Evolutionary conservation across 108 stramenopile species (phyloP), one percentile per base, ranked within the genome.

Genomic region (Skeletonema menzelii): DNA sequence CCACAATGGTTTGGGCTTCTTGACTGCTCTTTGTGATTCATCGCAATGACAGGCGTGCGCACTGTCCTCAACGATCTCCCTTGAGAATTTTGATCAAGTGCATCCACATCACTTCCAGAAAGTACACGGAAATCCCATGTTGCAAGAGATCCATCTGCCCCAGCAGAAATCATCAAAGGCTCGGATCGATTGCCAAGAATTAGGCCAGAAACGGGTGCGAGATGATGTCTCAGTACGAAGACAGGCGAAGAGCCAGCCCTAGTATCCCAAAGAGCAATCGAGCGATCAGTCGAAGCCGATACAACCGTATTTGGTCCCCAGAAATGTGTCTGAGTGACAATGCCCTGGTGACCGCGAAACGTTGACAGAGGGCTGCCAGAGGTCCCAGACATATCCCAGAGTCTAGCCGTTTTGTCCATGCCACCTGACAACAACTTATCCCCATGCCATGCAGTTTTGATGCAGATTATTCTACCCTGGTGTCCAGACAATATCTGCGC

Each of bases 361-460:
- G 82, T 78, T 26, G 87, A 70, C 0, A 92, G 44, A 27, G 87
- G 91, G 61, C 86, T 88, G 27, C 70, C 73, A 2, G 84, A 81
- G 59, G 71, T 76, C 14, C 85, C 85, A 7, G 80, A 53, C 6
- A 92, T 65, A 73, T 95, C 94, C 94, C 94, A 95, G 8, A 95
- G 72, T 47, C 91, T 80, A 8, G 90, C 70, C 0, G 90, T 90
- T 27, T 85, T 86, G 76, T 95, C 94, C 8, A 90, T 87, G 27
- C 91, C 94, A 37, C 94, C 91, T 62, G 88, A 90, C 4, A 95
- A 63, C 31, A 91, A 66, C 32, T 90, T 84, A 65, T 95, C 94
- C 10, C 91, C 94, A 69, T 95, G 94, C 94, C 94, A 95, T 12
- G 94, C 94, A 27, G 91, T 87, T 67, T 90, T 84, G 6, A 95